Base-by-base conservation (phyloP, 192 early-diverging fungal species). In the Coemansia reversa region DNA sequence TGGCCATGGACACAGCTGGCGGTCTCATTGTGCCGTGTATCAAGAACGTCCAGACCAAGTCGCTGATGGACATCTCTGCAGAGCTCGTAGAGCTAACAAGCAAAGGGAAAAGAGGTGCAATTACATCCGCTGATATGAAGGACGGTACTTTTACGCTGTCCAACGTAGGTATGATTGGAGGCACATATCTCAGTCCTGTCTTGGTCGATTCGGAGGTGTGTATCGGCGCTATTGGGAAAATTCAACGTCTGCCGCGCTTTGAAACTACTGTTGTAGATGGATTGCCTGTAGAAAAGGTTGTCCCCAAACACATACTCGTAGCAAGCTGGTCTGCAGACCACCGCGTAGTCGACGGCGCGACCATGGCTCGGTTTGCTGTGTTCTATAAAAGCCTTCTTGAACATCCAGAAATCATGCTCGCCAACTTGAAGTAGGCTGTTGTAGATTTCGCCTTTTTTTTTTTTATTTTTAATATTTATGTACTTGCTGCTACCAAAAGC, bases 1-100 rank as follows among this genome's bases (percentile, higher is more conserved):
- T 98, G 32, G 97, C 97, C 18, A 95, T 98, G 94, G 97, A 98
- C 70, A 96, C 95, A n/a, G 92, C 94, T 6, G 82, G 89, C 58
- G 97, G 96, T 1, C 79, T 98, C 30, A 61, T 96, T 25, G 94
- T 97, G 8, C 97, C 97, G 11, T 95, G 94, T 69, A 88, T 98
- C 74, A 97, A 97, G 84, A 85, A 92, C 57, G 93, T 95, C 1
- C 87, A 97, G 65, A 63, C 71, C 47, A 89, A 92, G 75, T 91
- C 92, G 39, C 87, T 98, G 33, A 75, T 97, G 51, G 93, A 95
- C 52, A 91, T 98, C 74, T 94, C 95, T 2, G 69, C 75, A 1
- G 97, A 98, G 62, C 69, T 98, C 58, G 81, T 86, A 18, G 82
- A 87, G 32, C 84, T 98, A 45, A 83, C 86, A 50, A 78, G 84